Base-by-base conservation (phyloP, 176 grass and related monocot genomes). In the Bothriochloa decipiens region DNA sequence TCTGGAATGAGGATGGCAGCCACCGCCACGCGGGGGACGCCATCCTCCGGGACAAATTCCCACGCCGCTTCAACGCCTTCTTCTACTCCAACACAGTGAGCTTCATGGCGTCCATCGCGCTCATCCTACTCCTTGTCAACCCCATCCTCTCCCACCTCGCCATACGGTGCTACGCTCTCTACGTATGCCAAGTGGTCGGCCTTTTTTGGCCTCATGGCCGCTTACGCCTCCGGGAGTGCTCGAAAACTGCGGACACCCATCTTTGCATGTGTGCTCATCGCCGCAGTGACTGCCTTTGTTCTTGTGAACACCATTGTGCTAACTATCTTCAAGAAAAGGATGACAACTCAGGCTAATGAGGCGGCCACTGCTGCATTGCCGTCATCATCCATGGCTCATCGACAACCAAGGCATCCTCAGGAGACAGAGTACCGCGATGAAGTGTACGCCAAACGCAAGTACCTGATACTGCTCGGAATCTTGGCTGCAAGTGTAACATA, bases 81-180 rank as follows among this genome's bases (percentile, higher is more conserved):
- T 85, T 78, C 40, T 85, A 85, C 47, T 85, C 74, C 63, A 85
- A 85, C 12, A 64, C 83, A 18, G 52, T 42, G 10, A 78, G 73
- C 23, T 85, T 85, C 83, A 50, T 85, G 47, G 47, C 83, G 2
- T 85, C 83, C 6, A 17, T 85, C 0, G 83, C 77, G 33, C 67
- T 85, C 37, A 78, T 85, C 18, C 47, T 85, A 17, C 41, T 85
- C 5, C 74, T 85, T 13, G 25, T 74, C 6, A 74, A 71, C 39
- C 68, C 37, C 10, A 43, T 42, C 22, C 39, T 71, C 0, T 20
- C 36, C 68, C 12, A 14, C 3, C 71, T 17, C 5, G 71, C 23
- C 43, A 50, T 50, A 13, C 42, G 71, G 71, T 74, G 42, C 25
- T 74, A 74, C 3, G n/a, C 71, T 25, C 71, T 74, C 7, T 74